A percentile compares a stretch with the other conserved stretches of the same genome.
Conservation (phyloP, 805 yeast genomes). For the Metschnikowia matae region DNA sequence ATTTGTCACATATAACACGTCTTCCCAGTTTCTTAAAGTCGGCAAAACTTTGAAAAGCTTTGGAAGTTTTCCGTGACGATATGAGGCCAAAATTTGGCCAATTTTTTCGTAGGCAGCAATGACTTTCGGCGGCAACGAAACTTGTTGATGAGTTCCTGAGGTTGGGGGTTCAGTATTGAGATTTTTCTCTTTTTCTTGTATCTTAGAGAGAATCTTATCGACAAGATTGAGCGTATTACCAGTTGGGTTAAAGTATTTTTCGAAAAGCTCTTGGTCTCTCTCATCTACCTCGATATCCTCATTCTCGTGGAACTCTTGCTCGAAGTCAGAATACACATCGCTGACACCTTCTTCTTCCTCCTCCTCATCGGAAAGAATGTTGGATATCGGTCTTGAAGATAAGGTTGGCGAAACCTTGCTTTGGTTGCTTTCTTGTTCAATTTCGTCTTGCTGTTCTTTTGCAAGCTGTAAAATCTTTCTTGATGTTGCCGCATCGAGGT, state of each 20-base stretch:
- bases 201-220: constrained; percentile 88
- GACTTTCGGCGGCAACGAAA: constrained; percentile 90
- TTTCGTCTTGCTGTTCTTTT: constrained; percentile 86
- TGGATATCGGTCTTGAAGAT: constrained; percentile 16
- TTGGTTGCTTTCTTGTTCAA: constrained; percentile 43
- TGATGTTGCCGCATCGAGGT: constrained; percentile 76
- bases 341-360: constrained; percentile 41
- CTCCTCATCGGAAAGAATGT: constrained; percentile 28
- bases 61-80: constrained; percentile 96
- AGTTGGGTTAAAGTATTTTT: constrained; percentile 52
- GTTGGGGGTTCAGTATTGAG: constrained; percentile 21
- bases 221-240: constrained; percentile 64
- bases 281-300: constrained; percentile 69
- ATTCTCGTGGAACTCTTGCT: constrained; percentile 40
- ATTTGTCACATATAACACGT: constrained; percentile 84
- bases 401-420: neutral
- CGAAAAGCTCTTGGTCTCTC: constrained; percentile 80
- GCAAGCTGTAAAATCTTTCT: constrained; percentile 87
- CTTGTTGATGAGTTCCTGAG: constrained; percentile 47
- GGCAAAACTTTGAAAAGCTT: constrained; percentile 94
- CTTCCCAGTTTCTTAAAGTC: constrained; percentile 91
- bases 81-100: constrained; percentile 79
- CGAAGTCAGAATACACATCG: constrained; percentile 56
- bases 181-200: constrained; percentile 62
- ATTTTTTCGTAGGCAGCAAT: constrained; percentile 91